Conservation (phyloP, 768 basidiomycete genomes). For the Ramaria rubella region DNA sequence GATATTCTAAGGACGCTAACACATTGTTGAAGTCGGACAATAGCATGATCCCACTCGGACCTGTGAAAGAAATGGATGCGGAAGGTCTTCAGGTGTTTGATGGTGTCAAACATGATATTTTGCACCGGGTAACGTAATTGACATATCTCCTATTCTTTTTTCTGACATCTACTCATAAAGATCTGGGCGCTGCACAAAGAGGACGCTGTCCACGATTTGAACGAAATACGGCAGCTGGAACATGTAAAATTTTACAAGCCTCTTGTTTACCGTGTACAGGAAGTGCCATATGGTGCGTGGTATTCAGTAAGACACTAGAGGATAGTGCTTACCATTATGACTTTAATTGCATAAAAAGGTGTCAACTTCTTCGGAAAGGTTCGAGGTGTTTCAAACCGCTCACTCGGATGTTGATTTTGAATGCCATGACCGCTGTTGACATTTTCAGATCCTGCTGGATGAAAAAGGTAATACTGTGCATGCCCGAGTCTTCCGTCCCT, state of each 20-base stretch:
- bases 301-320: neutral
- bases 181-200: slow-evolving; percentile 12
- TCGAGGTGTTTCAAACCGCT: neutral
- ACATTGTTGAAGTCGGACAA: neutral
- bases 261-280: slow-evolving; percentile 17
- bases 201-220: slow-evolving; percentile 5
- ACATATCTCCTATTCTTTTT: neutral
- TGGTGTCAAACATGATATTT: slow-evolving; percentile 8
- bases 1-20: neutral
- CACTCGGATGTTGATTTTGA: neutral
- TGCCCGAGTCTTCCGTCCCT: slow-evolving; percentile 2
- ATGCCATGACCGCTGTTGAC: neutral
- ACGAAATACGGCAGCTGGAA: slow-evolving; percentile 10
- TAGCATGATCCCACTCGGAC: neutral
- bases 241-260: slow-evolving; percentile 11
- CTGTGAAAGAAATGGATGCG: slow-evolving; percentile 1
- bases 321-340: neutral
- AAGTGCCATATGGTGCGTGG: slow-evolving; percentile 5
- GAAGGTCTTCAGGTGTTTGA: slow-evolving; percentile 7
- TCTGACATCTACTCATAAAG: neutral
- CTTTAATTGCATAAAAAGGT: neutral
- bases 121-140: slow-evolving; percentile 6
- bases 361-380: neutral
- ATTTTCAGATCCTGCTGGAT: slow-evolving; percentile 4
- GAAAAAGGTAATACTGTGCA: slow-evolving; percentile 8